These are phyloP conservation scores for Entomortierella parvispora DNA, from an alignment of 192 early-diverging fungal genomes.

Conservation along the genomic window DNA sequence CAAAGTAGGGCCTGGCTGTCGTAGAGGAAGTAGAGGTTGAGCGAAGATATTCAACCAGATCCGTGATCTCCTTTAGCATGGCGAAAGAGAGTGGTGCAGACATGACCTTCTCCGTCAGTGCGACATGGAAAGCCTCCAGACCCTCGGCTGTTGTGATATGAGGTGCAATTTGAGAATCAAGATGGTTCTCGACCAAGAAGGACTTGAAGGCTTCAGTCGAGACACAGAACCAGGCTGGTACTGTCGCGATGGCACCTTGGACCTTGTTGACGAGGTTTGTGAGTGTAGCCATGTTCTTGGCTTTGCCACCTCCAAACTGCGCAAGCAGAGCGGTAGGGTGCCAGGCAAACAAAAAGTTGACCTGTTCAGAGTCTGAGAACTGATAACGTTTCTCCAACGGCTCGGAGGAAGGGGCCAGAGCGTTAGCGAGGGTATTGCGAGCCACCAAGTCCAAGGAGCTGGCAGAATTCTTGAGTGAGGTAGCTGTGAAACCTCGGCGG, in stretches of 20 bases:
- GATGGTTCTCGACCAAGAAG: conserved; percentile 29
- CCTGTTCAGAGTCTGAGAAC: conserved; percentile 32
- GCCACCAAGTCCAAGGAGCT: conserved; percentile 11
- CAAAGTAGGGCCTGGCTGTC: conserved; percentile 33
- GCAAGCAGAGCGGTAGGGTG: conserved; percentile 17
- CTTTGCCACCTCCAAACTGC: conserved; percentile 44
- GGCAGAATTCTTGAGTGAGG: conserved; percentile 28
- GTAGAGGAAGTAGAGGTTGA: conserved; percentile 14
- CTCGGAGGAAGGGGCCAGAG: neutral
- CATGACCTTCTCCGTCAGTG: conserved; percentile 33
- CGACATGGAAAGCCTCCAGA: conserved; percentile 40
- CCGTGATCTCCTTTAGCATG: conserved; percentile 29
- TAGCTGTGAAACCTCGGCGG: conserved; percentile 31
- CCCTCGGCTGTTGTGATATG: conserved; percentile 31
- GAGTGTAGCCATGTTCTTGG: conserved; percentile 50
- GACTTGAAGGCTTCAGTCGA: conserved; percentile 50
- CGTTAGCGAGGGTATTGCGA: conserved; percentile 22
- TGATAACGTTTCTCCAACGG: conserved; percentile 16
- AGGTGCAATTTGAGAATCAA: conserved; percentile 40
- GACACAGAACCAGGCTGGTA: conserved; percentile 51
- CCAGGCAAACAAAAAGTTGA: conserved; percentile 44
- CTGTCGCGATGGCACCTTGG: conserved; percentile 26
- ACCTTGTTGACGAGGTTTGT: conserved; percentile 40
- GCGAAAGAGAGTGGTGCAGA: conserved; percentile 24
- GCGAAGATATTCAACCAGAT: conserved; percentile 21